Conservation (phyloP, 768 basidiomycete genomes). For the Mycena albidolilacea region DNA sequence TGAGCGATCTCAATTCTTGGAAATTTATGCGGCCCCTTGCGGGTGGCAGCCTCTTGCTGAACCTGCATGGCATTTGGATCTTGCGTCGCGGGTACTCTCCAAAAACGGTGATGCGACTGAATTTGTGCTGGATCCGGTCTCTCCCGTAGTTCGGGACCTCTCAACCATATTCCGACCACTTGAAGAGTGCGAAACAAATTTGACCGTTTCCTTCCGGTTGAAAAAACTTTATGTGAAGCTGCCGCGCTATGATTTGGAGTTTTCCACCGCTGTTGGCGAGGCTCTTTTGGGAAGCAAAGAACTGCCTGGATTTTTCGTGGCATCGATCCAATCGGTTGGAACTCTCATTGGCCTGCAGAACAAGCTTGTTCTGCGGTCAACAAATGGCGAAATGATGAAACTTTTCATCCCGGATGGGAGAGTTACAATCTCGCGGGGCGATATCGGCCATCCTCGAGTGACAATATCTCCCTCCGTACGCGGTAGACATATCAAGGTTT, state of each 20-base stretch:
- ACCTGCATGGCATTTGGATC: constrained; percentile 10
- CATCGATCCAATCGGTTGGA: constrained; percentile 56
- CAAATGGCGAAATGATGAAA: constrained; percentile 27
- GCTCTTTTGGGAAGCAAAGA: constrained; percentile 56
- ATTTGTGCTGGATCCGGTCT: constrained; percentile 14
- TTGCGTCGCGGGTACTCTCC: not conserved
- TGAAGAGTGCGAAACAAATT: not conserved
- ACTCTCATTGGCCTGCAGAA: constrained; percentile 60
- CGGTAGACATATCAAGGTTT: constrained; percentile 29
- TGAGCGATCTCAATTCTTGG: constrained; percentile 5
- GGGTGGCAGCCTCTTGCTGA: constrained; percentile 12
- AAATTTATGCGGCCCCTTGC: not conserved
- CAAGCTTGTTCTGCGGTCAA: constrained; percentile 56
- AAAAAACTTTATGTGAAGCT: constrained; percentile 48
- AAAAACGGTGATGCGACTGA: not conserved
- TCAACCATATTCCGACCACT: constrained; percentile 10
- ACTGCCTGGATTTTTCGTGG: constrained; percentile 59
- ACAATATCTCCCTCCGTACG: constrained; percentile 34
- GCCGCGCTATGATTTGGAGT: constrained; percentile 59
- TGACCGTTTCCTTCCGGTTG: constrained; percentile 2
- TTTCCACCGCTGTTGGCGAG: constrained; percentile 50
- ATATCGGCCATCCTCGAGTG: constrained; percentile 42
- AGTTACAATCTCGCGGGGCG: constrained; percentile 39
- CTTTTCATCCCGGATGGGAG: constrained; percentile 59
- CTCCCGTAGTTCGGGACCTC: not conserved